phyloP scores from a whole-genome alignment of 2,329 filamentous ascomycete genomes.

The Paraphoma chrysanthemicola region DNA sequence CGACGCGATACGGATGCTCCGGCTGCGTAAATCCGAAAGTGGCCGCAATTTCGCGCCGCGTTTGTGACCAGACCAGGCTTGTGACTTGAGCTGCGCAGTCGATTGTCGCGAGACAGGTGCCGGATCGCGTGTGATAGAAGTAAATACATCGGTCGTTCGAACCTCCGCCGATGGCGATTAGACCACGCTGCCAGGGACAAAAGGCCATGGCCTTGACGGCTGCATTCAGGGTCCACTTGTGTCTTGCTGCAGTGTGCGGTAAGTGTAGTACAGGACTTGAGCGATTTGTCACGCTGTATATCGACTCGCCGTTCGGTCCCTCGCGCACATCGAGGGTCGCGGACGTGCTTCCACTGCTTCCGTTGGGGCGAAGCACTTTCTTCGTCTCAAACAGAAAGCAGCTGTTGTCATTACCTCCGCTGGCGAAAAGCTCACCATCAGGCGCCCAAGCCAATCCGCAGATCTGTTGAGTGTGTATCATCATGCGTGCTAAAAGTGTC shows the following conservation, averaged over 20 bases:
- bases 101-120: slow-evolving; percentile 85
- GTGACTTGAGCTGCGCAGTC: slow-evolving; percentile 94
- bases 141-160: slow-evolving; percentile 95
- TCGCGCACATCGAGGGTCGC: slow-evolving; percentile 31
- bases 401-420: slow-evolving; percentile 90
- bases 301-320: slow-evolving; percentile 38
- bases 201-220: slow-evolving; percentile 98
- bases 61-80: slow-evolving; percentile 87
- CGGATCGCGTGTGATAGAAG: slow-evolving; percentile 89
- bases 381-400: slow-evolving; percentile 81
- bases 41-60: slow-evolving; percentile 83
- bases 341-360: slow-evolving; percentile 10
- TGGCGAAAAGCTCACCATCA: slow-evolving; percentile 78
- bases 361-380: slow-evolving; percentile 57
- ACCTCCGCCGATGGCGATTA: slow-evolving; percentile 90
- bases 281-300: slow-evolving; percentile 42
- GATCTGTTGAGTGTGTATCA: slow-evolving; percentile 84
- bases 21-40: slow-evolving; percentile 95
- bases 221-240: slow-evolving; percentile 80
- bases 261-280: slow-evolving; percentile 54
- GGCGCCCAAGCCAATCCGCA: slow-evolving; percentile 91
- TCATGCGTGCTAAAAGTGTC: slow-evolving; percentile 77
- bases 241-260: slow-evolving; percentile 65
- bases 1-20: slow-evolving; percentile 86
- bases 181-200: slow-evolving; percentile 87